These are phyloP conservation scores for Sugiyamaella sp. DNA, from an alignment of 1,139 yeast species.

Conservation along the genomic window DNA sequence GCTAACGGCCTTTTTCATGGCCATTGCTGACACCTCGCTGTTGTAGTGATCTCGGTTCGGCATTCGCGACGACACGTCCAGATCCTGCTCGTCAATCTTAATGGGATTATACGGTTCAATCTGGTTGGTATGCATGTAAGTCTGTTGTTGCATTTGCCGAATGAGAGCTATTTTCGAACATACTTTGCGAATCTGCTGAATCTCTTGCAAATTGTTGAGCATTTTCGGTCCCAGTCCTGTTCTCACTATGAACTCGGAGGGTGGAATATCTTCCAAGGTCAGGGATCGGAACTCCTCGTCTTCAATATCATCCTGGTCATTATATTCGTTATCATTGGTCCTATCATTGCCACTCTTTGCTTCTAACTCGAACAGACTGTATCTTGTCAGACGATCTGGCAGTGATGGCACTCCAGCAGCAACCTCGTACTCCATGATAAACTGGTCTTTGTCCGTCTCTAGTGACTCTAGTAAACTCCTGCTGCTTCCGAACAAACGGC, in stretches of 20 bases:
- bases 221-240: constrained; percentile 66
- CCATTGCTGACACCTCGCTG: constrained; percentile 62
- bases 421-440: constrained; percentile 81
- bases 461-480: constrained; percentile 45
- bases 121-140: constrained; percentile 72
- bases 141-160: constrained; percentile 88
- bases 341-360: constrained; percentile 37
- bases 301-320: constrained; percentile 47
- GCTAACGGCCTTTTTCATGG: constrained; percentile 69
- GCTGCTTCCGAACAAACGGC: constrained; percentile 23
- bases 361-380: constrained; percentile 27
- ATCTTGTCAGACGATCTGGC: constrained; percentile 40
- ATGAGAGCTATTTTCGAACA: constrained; percentile 89
- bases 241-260: constrained; percentile 47
- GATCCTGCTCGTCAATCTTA: constrained; percentile 63
- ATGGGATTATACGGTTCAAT: constrained; percentile 71
- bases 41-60: constrained; percentile 64
- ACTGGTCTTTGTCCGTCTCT: constrained; percentile 65
- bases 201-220: constrained; percentile 67
- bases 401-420: constrained; percentile 78
- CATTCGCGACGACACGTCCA: constrained; percentile 77
- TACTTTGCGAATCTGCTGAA: constrained; percentile 84
- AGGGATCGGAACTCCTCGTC: constrained; percentile 3
- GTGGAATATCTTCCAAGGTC: constrained; percentile 43
- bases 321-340: constrained; percentile 41